Evolutionary conservation across 2,329 filamentous ascomycete species (phyloP).

Genomic region (Scolecobasidium constrictum): DNA sequence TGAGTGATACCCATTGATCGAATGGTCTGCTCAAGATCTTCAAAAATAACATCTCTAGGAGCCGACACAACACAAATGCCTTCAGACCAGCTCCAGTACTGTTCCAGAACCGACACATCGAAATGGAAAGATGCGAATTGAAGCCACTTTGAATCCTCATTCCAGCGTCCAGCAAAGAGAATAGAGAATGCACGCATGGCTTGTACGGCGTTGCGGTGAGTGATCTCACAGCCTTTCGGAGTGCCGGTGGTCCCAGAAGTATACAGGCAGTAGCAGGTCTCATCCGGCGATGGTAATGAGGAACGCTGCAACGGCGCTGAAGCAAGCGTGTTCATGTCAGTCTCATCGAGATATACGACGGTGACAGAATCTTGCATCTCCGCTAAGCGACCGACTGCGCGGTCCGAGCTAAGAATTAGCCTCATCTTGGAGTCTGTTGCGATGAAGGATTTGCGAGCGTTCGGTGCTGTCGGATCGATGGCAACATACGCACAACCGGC

Average conservation of each 20-base stretch:
- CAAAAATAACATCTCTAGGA: constrained; percentile 72
- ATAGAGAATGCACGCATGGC: constrained; percentile 78
- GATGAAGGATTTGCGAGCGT: constrained; percentile 66
- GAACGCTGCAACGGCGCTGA: constrained; percentile 23
- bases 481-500: constrained; percentile 73
- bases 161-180: constrained; percentile 68
- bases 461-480: constrained; percentile 63
- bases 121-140: constrained; percentile 95
- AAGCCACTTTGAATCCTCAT: constrained; percentile 63
- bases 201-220: constrained; percentile 79
- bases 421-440: constrained; percentile 58
- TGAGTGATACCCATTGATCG: constrained; percentile 67
- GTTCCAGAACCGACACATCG: constrained; percentile 84
- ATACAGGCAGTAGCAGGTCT: constrained; percentile 13
- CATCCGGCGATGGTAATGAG: constrained; percentile 12
- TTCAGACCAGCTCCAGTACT: constrained; percentile 92
- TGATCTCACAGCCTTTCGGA: constrained; percentile 81
- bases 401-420: constrained; percentile 39
- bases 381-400: neutral
- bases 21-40: constrained; percentile 68
- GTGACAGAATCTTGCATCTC: constrained; percentile 18
- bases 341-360: constrained; percentile 36
- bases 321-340: constrained; percentile 23
- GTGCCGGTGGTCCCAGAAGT: constrained; percentile 78
- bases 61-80: constrained; percentile 77